Base-by-base conservation (phyloP, 2,329 filamentous ascomycete species). In the Myotisia sp. region DNA sequence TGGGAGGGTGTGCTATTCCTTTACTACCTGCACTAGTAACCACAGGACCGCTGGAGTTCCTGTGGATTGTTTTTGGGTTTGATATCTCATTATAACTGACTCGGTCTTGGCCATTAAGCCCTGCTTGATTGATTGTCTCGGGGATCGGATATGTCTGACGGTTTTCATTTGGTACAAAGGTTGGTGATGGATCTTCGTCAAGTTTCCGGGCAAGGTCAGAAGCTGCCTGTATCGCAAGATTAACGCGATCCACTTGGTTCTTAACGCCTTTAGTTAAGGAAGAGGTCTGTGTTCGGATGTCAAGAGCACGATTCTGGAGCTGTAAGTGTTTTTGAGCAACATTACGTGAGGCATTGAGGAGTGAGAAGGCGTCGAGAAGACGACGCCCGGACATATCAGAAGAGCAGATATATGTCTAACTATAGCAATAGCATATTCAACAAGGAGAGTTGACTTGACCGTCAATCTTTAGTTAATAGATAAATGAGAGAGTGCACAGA, bases 301-400 rank as follows among this genome's bases (percentile, higher is more conserved):
- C 70, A 46, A 76, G 59, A 51, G 80, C 74, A 36, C 67, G 65
- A 35, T 65, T 62, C 14, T 73, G 71, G 31, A 77, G 64, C 26
- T 59, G 60, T 37, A 74, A 54, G 49, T 78, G 74, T 52, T 74
- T 70, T 56, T 57, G 64, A 48, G 76, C 78, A 40, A 86, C 68
- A 21, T 70, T 70, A 39, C 75, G 71, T 33, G 79, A 77, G 51
- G 74, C 79, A 62, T 69, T 74, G 54, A 79, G 65, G 43, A 86
- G 65, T 40, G 76, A 71, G 45, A 76, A 73, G 47, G 79, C 63
- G 60, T 86, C 81, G 52, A 85, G 50, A 67, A 72, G 60, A 71
- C 76, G 60, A 69, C 71, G 67, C 37, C 67, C 67, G 36, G 66
- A 62, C 68, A 71, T 71, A 24, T 30, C 40, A 40, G 26, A 30